phyloP scores from a whole-genome alignment of 768 basidiomycete genomes.

The Zangia roseola region DNA sequence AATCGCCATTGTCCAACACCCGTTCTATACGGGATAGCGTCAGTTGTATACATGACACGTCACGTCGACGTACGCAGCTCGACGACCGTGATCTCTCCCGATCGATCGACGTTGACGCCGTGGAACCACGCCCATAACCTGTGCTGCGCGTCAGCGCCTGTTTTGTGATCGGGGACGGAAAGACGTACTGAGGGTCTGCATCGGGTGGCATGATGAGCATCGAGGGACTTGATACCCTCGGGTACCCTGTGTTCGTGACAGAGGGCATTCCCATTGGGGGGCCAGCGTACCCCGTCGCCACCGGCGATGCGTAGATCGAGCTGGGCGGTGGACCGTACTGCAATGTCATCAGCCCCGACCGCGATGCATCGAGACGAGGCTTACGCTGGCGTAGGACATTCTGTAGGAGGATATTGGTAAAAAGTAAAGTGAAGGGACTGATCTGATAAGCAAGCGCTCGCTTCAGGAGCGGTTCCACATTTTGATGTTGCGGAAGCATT shows the following conservation, averaged over 20 bases:
- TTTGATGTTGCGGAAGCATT: background rate
- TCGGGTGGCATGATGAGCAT: slow-evolving; percentile 40
- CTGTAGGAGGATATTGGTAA: background rate
- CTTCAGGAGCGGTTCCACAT: no score
- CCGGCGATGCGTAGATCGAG: slow-evolving; percentile 6
- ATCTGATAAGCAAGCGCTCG: slow-evolving; percentile 10
- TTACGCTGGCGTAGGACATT: slow-evolving; percentile 23
- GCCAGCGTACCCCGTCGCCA: slow-evolving; percentile 3
- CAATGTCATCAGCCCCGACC: no score
- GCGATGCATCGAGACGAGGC: background rate
- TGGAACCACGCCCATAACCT: slow-evolving; percentile 77
- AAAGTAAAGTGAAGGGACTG: background rate
- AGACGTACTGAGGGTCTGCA: slow-evolving; percentile 70
- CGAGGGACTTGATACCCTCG: slow-evolving; percentile 3
- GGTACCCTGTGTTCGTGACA: slow-evolving; percentile 13
- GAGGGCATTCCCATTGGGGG: background rate
- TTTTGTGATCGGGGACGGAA: no score
- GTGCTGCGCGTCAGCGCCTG: background rate
- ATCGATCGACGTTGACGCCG: slow-evolving; percentile 67
- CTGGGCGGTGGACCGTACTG: slow-evolving; percentile 11
- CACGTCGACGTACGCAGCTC: slow-evolving; percentile 60
- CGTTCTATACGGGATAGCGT: slow-evolving; percentile 33
- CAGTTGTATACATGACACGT: background rate
- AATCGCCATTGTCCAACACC: slow-evolving; percentile 62
- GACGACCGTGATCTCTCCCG: slow-evolving; percentile 58